phyloP scores from a whole-genome alignment of 1,284 basidiomycete genomes.

The Ustilago hordei region DNA sequence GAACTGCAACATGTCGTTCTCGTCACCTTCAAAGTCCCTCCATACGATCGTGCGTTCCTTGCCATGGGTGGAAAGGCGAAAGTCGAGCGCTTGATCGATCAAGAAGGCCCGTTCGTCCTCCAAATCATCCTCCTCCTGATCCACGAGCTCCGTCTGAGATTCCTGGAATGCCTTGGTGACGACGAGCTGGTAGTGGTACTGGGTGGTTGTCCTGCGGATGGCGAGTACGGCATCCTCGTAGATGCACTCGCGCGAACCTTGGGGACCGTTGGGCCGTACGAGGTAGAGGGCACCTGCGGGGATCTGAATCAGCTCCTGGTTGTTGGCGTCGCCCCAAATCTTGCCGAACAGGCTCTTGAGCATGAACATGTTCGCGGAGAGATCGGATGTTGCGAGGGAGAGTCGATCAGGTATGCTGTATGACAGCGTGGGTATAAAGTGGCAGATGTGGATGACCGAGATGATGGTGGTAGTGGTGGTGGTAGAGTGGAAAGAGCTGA shows the following conservation, averaged over 20 bases:
- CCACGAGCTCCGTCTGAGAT: conserved; percentile 90
- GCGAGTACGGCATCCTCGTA: conserved; percentile 96
- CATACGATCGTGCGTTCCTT: conserved; percentile 61
- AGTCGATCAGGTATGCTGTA: background rate
- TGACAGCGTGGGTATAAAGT: background rate
- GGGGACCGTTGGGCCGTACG: conserved; percentile 87
- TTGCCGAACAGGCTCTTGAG: conserved; percentile 86
- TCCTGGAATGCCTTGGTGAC: conserved; percentile 94
- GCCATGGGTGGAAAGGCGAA: conserved; percentile 73
- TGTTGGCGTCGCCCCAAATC: conserved; percentile 79
- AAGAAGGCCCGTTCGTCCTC: conserved; percentile 86
- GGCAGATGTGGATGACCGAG: conserved; percentile 9
- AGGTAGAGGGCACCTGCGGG: conserved; percentile 91
- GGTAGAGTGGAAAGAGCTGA: conserved; percentile 17
- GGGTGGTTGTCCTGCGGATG: conserved; percentile 83
- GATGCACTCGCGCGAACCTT: conserved; percentile 96
- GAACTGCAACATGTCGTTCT: conserved; percentile 82
- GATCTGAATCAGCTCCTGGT: conserved; percentile 82
- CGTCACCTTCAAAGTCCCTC: conserved; percentile 78
- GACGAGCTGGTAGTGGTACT: conserved; percentile 93
- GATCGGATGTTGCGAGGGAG: background rate
- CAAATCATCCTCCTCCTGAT: conserved; percentile 92
- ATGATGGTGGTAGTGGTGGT: conserved; percentile 23
- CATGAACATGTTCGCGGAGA: conserved; percentile 76
- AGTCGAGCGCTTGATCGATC: conserved; percentile 84